A percentile compares a stretch with the other conserved stretches of the same genome.
phyloP scores from a whole-genome alignment of 1,139 yeast species.

The Taiozyma onychis region DNA sequence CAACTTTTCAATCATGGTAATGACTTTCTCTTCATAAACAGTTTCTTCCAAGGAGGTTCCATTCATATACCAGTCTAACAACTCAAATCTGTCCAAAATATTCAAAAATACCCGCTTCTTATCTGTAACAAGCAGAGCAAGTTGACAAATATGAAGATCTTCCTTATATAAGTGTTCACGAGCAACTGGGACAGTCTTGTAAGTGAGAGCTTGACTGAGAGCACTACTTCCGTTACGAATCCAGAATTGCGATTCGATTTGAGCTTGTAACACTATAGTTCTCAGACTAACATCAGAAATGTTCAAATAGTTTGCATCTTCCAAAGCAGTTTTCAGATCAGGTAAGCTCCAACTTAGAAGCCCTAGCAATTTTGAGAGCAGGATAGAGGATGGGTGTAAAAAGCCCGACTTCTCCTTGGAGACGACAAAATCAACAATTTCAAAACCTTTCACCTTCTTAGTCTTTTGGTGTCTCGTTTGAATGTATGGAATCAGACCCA shows the following conservation, averaged over 20 bases:
- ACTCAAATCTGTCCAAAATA: slow-evolving; percentile 57
- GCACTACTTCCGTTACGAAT: slow-evolving; percentile 57
- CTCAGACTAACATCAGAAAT: slow-evolving; percentile 55
- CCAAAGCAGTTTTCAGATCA: slow-evolving; percentile 5
- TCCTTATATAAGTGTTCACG: slow-evolving; percentile 31
- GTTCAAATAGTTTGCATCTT: slow-evolving; percentile 31
- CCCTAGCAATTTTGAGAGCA: slow-evolving; percentile 30
- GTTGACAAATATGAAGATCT: slow-evolving; percentile 56
- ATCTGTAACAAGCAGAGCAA: slow-evolving; percentile 41
- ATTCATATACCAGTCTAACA: slow-evolving; percentile 47
- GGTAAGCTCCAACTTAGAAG: slow-evolving; percentile 18
- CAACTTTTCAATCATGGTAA: slow-evolving; percentile 46
- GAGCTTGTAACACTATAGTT: slow-evolving; percentile 51
- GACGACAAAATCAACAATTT: slow-evolving; percentile 33
- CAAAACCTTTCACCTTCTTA: slow-evolving; percentile 1
- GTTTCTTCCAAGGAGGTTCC: slow-evolving; percentile 34
- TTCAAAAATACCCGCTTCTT: slow-evolving; percentile 37
- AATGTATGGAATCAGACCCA: slow-evolving; percentile 1
- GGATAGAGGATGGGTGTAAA: slow-evolving; percentile 53
- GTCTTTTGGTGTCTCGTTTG: background rate
- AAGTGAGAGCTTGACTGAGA: slow-evolving; percentile 39
- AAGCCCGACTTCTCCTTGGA: slow-evolving; percentile 48
- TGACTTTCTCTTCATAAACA: slow-evolving; percentile 53
- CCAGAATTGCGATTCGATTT: slow-evolving; percentile 57
- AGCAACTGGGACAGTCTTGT: slow-evolving; percentile 28